Evolutionary conservation across 768 basidiomycete genomes (phyloP), one percentile per base, ranked within the genome.

Genomic region (Agaricus bisporus): DNA sequence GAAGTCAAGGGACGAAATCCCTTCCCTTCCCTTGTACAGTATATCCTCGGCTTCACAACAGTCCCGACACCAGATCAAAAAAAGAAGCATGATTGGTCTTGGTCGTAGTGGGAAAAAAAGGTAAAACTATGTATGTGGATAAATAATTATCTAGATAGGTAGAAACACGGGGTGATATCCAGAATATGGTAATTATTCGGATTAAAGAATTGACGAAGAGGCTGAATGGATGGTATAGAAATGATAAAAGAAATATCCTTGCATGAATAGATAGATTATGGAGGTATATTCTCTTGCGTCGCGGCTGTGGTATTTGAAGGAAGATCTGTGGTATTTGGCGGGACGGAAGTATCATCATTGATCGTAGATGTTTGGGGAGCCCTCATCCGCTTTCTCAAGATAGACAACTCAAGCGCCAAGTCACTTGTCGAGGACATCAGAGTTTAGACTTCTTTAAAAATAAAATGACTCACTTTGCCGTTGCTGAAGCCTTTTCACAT

Each of bases 361-460:
- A 17, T 5, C 3, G 11, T 51, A 7, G 50, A n/a, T 32, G 32
- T 37, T 18, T 41, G 35, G 10, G 41, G 18, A 39, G 29, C 32
- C 38, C 45, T 55, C 82, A 91, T 90, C 38, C 91, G 74, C 59
- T 88, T 76, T 62, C 85, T 76, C 62, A 91, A 69, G 54, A 86
- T 75, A 46, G 80, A 77, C 42, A 91, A 72, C 64, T 91, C 88
- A 26, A 73, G 70, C 5, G 85, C 71, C 28, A 90, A 66, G 29
- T 71, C 68, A 61, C 87, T 50, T 22, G 36, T 55, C 41, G 32
- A 57, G 11, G 8, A 8, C n/a, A 32, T 32, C 32, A 32, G 32
- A 32, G 32, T 32, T 32, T 8, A 32, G 32, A n/a, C 5, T 12
- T 9, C n/a, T 52, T 51, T 50, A 63, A 18, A 32, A 22, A 22